Conservation (phyloP, 768 basidiomycete genomes). For the Fomitopsis serialis region DNA sequence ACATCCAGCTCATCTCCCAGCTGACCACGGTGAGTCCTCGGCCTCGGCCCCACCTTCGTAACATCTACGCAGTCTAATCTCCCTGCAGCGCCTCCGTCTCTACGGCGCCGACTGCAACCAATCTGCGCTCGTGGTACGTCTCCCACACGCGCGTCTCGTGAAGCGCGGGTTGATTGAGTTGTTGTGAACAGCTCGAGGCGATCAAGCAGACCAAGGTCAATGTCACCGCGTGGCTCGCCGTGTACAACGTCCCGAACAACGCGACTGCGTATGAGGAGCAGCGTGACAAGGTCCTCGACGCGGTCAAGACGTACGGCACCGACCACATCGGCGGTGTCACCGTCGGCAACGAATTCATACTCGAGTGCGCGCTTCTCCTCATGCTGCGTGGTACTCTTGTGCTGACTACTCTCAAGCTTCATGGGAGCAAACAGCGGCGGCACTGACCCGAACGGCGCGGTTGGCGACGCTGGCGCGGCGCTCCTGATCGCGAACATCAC, state of each 20-base stretch:
- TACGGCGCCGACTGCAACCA: constrained; percentile 90
- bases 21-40: constrained; percentile 48
- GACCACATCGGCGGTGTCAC: constrained; percentile 75
- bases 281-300: constrained; percentile 55
- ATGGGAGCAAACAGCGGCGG: constrained; percentile 42
- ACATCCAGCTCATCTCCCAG: constrained; percentile 84
- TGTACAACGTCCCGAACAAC: constrained; percentile 60
- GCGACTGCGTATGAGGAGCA: constrained; percentile 73
- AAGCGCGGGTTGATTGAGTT: not conserved
- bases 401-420: constrained; percentile 37
- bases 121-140: constrained; percentile 62
- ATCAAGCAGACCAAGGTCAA: constrained; percentile 87
- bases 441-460: constrained; percentile 49
- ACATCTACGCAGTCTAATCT: not conserved
- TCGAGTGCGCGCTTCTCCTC: constrained; percentile 52
- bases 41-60: not conserved
- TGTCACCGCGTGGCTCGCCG: constrained; percentile 74
- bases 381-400: not conserved
- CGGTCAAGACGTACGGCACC: constrained; percentile 72
- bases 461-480: constrained; percentile 59
- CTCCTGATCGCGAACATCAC: constrained; percentile 61
- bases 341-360: constrained; percentile 89
- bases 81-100: constrained; percentile 55
- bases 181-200: constrained; percentile 59
- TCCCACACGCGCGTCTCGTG: not conserved